A percentile compares a stretch with the other conserved stretches of the same genome.
phyloP scores from a whole-genome alignment of 2,329 filamentous ascomycete genomes.

The Trichoderma endophyticum region DNA sequence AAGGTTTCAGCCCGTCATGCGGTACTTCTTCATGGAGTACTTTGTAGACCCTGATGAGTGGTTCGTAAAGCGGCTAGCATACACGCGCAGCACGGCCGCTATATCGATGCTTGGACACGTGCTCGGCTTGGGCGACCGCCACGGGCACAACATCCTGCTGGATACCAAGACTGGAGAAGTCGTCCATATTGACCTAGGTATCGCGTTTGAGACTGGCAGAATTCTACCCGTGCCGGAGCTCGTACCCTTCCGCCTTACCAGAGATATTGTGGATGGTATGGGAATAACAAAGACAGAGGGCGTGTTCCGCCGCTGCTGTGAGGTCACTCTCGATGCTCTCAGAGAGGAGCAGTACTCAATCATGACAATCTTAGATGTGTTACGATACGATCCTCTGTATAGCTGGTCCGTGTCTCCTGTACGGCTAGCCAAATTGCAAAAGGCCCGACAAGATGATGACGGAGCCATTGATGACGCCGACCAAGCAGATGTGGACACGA shows the following conservation, averaged over 20 bases:
- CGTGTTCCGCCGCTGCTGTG: constrained; percentile 95
- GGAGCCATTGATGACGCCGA: constrained; percentile 35
- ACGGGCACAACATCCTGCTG: constrained; percentile 94
- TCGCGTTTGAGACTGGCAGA: constrained; percentile 94
- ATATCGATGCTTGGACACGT: constrained; percentile 95
- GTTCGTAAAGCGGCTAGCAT: constrained; percentile 85
- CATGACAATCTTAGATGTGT: constrained; percentile 96
- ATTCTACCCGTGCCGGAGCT: constrained; percentile 94
- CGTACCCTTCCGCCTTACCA: constrained; percentile 89
- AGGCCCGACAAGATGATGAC: constrained; percentile 53
- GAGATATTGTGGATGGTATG: constrained; percentile 96
- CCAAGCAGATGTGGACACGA: constrained; percentile 41
- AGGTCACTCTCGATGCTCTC: constrained; percentile 92
- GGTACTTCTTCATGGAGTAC: constrained; percentile 94
- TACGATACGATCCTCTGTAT: constrained; percentile 97
- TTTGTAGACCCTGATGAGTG: constrained; percentile 94
- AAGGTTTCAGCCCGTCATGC: constrained; percentile 87
- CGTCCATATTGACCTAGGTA: constrained; percentile 93
- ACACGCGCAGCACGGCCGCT: constrained; percentile 88
- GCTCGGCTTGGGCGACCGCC: constrained; percentile 86
- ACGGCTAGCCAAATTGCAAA: constrained; percentile 61
- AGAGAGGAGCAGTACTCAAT: constrained; percentile 96
- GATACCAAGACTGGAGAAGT: constrained; percentile 88
- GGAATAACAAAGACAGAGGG: constrained; percentile 93
- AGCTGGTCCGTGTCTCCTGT: constrained; percentile 85